These are phyloP conservation scores for Pueraria montana DNA, from an alignment of 306 rosid genomes.

Conservation along the genomic window DNA sequence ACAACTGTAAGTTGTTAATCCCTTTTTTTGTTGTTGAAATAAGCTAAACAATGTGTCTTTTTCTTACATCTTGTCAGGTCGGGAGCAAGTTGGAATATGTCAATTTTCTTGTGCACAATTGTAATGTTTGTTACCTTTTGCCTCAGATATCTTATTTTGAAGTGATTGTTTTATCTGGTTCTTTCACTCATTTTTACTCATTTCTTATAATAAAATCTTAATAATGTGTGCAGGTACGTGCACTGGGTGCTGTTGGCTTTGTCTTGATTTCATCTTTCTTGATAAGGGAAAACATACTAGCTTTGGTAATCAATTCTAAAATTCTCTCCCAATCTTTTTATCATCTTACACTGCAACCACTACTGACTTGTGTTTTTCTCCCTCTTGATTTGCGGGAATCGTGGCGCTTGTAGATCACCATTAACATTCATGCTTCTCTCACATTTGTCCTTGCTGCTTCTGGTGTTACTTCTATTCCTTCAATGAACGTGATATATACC, in stretches of 20 bases:
- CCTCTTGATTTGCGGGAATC: conserved; percentile 17
- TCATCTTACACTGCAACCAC: conserved; percentile 2
- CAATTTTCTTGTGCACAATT: conserved; percentile 84
- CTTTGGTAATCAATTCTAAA: conserved; percentile 70
- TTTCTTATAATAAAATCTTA: background rate
- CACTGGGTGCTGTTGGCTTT: conserved; percentile 89
- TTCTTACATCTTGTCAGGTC: conserved; percentile 65
- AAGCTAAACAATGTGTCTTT: background rate
- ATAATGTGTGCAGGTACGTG: conserved; percentile 71
- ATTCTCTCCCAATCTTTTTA: background rate
- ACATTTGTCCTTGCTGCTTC: conserved; percentile 83
- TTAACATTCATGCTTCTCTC: conserved; percentile 94
- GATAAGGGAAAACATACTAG: conserved; percentile 92
- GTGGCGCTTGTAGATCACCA: conserved; percentile 79
- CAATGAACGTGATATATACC: conserved; percentile 77
- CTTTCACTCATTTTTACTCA: background rate
- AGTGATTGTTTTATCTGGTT: conserved; percentile 28
- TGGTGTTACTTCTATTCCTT: conserved; percentile 75
- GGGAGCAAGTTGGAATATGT: conserved; percentile 80
- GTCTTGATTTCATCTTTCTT: conserved; percentile 85
- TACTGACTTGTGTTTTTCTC: background rate
- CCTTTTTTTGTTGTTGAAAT: conserved; percentile 13
- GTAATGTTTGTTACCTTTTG: conserved; percentile 68
- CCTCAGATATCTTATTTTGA: conserved; percentile 32
- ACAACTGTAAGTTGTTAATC: background rate